phyloP scores from a whole-genome alignment of 768 basidiomycete genomes.

The Bullera alba region DNA sequence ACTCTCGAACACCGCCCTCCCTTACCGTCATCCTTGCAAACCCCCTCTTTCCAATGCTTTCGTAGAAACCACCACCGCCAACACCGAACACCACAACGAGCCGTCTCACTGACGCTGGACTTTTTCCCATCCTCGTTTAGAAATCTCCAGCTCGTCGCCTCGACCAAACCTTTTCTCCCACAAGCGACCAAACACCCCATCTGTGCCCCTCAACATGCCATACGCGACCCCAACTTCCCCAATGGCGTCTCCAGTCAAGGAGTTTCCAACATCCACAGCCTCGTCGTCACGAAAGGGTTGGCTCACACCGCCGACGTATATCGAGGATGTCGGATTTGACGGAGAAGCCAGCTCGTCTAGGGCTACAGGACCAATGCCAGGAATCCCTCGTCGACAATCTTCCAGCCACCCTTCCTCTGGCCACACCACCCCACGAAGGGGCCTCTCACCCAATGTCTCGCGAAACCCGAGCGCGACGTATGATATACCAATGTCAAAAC shows the following conservation, averaged over 20 bases:
- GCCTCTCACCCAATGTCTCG: constrained; percentile 18
- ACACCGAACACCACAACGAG: too few species aligned
- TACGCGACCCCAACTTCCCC: constrained; percentile 42
- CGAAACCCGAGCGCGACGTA: constrained; percentile 13
- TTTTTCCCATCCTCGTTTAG: too few species aligned
- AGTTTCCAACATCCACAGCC: constrained; percentile 15
- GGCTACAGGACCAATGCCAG: constrained; percentile 34
- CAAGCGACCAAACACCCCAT: too few species aligned
- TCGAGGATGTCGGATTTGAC: constrained; percentile 17
- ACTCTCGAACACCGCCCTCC: too few species aligned
- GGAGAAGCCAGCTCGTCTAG: constrained; percentile 4
- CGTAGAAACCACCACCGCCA: too few species aligned
- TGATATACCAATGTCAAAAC: constrained; percentile 20
- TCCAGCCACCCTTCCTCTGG: constrained; percentile 18
- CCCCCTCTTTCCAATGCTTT: too few species aligned
- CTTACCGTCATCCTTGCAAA: too few species aligned
- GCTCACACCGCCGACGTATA: constrained; percentile 14
- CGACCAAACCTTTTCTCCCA: too few species aligned
- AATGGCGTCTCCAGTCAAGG: constrained; percentile 26
- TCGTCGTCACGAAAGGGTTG: constrained; percentile 14
- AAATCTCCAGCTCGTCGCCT: too few species aligned
- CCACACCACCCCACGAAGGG: constrained; percentile 21
- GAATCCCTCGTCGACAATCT: constrained; percentile 36
- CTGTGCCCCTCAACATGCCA: constrained; percentile 29
- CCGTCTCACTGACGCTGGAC: too few species aligned